phyloP scores from a whole-genome alignment of 2,329 filamentous ascomycete species.

The Colletotrichum orchidophilum region DNA sequence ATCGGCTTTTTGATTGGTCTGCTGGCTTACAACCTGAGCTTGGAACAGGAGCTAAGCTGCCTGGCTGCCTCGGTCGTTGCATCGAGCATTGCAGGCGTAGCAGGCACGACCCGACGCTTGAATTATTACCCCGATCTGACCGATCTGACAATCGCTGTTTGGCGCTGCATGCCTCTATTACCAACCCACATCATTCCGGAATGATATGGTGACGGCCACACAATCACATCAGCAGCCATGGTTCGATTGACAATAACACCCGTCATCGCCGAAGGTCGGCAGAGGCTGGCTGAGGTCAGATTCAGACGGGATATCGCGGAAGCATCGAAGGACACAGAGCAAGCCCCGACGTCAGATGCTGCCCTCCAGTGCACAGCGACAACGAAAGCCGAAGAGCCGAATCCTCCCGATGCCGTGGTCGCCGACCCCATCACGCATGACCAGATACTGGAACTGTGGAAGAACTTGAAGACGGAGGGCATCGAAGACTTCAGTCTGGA shows the following conservation, averaged over 20 bases:
- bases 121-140: neutral
- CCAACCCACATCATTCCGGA: neutral
- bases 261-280: constrained; percentile 71
- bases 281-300: constrained; percentile 42
- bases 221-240: constrained; percentile 57
- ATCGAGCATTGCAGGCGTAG: neutral
- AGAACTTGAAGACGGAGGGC: constrained; percentile 52
- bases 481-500: constrained; percentile 66
- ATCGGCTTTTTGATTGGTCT: neutral
- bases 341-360: neutral
- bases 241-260: constrained; percentile 81
- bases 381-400: constrained; percentile 51
- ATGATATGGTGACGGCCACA: neutral
- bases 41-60: neutral
- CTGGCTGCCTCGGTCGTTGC: constrained; percentile 3
- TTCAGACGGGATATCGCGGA: constrained; percentile 23
- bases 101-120: neutral
- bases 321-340: neutral
- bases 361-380: neutral
- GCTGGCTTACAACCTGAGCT: neutral
- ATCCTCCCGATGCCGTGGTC: constrained; percentile 57
- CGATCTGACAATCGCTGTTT: neutral
- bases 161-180: neutral
- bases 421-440: constrained; percentile 78
- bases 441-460: constrained; percentile 73